These are phyloP conservation scores for Melastoma malabathricum DNA, from an alignment of 345 rosid genomes.

Conservation along the genomic window DNA sequence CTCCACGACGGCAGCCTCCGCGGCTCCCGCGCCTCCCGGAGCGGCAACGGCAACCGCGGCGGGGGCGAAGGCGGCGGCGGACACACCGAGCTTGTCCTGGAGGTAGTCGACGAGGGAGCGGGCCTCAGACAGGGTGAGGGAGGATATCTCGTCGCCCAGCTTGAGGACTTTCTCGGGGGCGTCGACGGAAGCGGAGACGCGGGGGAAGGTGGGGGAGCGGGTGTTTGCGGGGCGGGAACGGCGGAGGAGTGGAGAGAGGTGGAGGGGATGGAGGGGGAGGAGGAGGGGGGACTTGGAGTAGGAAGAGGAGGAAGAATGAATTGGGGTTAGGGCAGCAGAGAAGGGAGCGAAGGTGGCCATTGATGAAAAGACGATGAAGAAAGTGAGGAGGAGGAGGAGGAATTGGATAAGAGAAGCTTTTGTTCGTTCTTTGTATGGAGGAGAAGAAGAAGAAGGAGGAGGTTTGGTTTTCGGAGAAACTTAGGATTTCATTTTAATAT, in stretches of 20 bases:
- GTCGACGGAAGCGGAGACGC: conserved; percentile 44
- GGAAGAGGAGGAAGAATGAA: conserved; percentile 7
- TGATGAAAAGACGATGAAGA: no score
- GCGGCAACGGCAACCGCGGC: conserved; percentile 35
- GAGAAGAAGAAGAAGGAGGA: no score
- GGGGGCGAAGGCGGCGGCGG: conserved; percentile 68
- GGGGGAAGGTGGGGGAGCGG: conserved; percentile 37
- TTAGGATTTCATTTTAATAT: no score
- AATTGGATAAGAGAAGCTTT: background rate
- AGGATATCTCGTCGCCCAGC: conserved; percentile 54
- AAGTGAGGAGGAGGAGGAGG: conserved; percentile 7
- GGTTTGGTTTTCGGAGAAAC: no score
- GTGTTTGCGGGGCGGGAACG: conserved; percentile 9
- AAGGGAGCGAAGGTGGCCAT: conserved; percentile 6
- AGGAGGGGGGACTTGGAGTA: conserved; percentile 2
- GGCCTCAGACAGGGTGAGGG: conserved; percentile 71
- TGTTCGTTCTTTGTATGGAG: no score
- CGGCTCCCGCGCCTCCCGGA: conserved; percentile 16
- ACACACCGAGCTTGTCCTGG: conserved; percentile 75
- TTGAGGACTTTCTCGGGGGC: conserved; percentile 73
- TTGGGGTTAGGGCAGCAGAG: conserved; percentile 12
- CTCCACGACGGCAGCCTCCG: conserved; percentile 26
- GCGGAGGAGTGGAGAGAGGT: conserved; percentile 8
- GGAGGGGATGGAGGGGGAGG: conserved; percentile 1
- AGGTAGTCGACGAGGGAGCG: conserved; percentile 67